Percentiles rank a stretch among this genome's conserved stretches.
Conservation (phyloP, 2,329 filamentous ascomycete species). For the Gremmenia infestans region DNA sequence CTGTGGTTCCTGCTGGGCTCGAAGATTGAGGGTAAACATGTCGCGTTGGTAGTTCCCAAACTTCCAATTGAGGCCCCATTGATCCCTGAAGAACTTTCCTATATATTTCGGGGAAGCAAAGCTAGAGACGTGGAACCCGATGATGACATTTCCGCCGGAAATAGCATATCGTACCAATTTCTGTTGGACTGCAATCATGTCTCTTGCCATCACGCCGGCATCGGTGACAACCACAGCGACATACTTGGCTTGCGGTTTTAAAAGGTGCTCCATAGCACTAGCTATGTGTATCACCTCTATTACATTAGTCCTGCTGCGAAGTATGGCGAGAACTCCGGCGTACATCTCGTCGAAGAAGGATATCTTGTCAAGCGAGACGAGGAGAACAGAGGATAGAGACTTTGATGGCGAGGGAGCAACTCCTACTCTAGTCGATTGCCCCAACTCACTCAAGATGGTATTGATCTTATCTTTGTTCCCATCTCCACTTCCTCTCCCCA, state of each 20-base stretch:
- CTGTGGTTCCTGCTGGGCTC: not conserved
- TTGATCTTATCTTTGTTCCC: conserved; percentile 16
- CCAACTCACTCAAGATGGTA: no score
- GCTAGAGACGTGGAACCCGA: not conserved
- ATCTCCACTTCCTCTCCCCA: conserved; percentile 18
- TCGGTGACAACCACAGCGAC: not conserved
- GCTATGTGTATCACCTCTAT: not conserved
- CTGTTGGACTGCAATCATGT: not conserved
- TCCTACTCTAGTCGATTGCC: no score
- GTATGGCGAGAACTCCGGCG: not conserved
- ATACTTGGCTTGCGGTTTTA: not conserved
- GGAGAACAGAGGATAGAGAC: not conserved
- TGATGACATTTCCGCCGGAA: conserved; percentile 1
- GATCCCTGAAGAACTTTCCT: not conserved
- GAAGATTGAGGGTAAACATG: not conserved
- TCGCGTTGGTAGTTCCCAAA: not conserved
- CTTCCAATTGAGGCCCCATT: not conserved
- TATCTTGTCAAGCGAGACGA: not conserved
- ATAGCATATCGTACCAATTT: not conserved
- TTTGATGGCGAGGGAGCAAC: not conserved
- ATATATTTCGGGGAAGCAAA: not conserved
- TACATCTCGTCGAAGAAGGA: not conserved
- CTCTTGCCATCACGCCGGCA: not conserved
- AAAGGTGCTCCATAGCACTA: not conserved
- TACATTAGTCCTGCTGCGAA: not conserved